phyloP scores from a whole-genome alignment of 1,284 basidiomycete species.

The Hortiboletus rubellus region DNA sequence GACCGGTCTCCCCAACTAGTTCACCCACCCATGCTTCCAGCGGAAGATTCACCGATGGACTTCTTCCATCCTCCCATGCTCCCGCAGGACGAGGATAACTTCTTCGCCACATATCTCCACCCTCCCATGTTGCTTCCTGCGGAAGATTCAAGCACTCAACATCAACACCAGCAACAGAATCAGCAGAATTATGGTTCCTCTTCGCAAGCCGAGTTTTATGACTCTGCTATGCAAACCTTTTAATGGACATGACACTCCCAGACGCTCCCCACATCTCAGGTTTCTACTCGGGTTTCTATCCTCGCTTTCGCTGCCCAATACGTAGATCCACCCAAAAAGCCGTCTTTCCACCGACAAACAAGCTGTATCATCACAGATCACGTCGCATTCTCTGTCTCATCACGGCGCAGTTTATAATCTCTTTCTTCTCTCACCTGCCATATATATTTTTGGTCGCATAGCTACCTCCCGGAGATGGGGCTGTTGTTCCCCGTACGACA shows the following conservation, averaged over 20 bases:
- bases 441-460: slow-evolving; percentile 36
- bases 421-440: slow-evolving; percentile 23
- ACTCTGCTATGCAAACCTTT: slow-evolving; percentile 32
- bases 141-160: slow-evolving; percentile 35
- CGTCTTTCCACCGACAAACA: background rate
- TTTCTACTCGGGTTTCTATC: slow-evolving; percentile 6
- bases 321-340: slow-evolving; percentile 22
- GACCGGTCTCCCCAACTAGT: slow-evolving; percentile 52
- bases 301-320: slow-evolving; percentile 1
- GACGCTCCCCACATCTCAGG: slow-evolving; percentile 9
- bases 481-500: slow-evolving; percentile 14
- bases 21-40: slow-evolving; percentile 61
- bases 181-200: slow-evolving; percentile 33
- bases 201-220: slow-evolving; percentile 29
- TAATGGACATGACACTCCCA: slow-evolving; percentile 17
- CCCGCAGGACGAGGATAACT: slow-evolving; percentile 50
- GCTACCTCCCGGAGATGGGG: slow-evolving; percentile 14
- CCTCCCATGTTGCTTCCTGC: slow-evolving; percentile 54
- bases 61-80: slow-evolving; percentile 53
- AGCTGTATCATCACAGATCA: slow-evolving; percentile 22
- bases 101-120: slow-evolving; percentile 56
- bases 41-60: slow-evolving; percentile 50
- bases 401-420: slow-evolving; percentile 1
- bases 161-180: slow-evolving; percentile 37
- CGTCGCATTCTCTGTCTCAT: slow-evolving; percentile 8